Evolutionary conservation across 2,329 filamentous ascomycete genomes (phyloP).

Genomic region (Albifimbria verrucaria): DNA sequence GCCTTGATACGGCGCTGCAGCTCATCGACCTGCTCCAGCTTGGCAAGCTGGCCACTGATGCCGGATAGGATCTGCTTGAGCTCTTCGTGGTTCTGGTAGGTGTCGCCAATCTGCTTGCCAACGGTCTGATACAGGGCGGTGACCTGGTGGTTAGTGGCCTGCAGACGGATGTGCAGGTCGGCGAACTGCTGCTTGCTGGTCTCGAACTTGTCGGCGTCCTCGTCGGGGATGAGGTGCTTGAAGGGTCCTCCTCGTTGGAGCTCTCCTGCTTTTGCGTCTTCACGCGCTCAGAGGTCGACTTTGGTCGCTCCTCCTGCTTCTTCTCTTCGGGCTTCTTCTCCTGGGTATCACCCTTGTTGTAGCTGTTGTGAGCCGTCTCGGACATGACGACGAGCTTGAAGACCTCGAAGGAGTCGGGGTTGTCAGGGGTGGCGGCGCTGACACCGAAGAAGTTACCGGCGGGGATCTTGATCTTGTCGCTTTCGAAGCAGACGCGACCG

Average conservation of each 20-base stretch:
- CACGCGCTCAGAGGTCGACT: slow-evolving; percentile 18
- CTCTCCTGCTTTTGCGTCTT: too few relatives aligned
- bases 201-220: slow-evolving; percentile 43
- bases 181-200: slow-evolving; percentile 65
- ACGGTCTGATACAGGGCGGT: slow-evolving; percentile 58
- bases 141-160: slow-evolving; percentile 67
- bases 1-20: slow-evolving; percentile 45
- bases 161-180: slow-evolving; percentile 82
- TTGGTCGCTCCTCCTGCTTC: slow-evolving; percentile 27
- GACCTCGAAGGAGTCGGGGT: slow-evolving; percentile 90
- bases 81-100: slow-evolving; percentile 57
- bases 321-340: slow-evolving; percentile 26
- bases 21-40: slow-evolving; percentile 40
- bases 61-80: slow-evolving; percentile 44
- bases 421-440: slow-evolving; percentile 84
- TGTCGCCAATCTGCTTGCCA: slow-evolving; percentile 44
- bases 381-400: slow-evolving; percentile 79
- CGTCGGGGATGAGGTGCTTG: slow-evolving; percentile 43
- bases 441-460: slow-evolving; percentile 81
- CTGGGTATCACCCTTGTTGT: slow-evolving; percentile 18
- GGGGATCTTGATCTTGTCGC: slow-evolving; percentile 73
- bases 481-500: slow-evolving; percentile 78
- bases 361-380: slow-evolving; percentile 26
- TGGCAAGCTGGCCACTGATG: slow-evolving; percentile 42
- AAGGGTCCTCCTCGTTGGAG: slow-evolving; percentile 24